These are phyloP conservation scores for Tetrapyrgos nigripes DNA, from an alignment of 1,284 basidiomycete species.

Conservation along the genomic window DNA sequence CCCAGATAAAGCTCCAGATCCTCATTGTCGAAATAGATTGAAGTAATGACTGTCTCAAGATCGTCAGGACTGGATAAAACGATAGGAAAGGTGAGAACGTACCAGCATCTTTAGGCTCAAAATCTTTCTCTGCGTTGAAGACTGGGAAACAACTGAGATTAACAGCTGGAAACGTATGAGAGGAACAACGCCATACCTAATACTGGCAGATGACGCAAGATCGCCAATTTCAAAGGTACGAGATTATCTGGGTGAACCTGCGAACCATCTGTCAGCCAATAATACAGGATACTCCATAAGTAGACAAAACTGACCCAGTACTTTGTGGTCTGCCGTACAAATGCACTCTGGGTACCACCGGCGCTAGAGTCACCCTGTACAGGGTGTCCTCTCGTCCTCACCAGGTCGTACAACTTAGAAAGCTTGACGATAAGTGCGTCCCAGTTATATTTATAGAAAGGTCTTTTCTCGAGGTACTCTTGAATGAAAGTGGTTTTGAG, in stretches of 20 bases:
- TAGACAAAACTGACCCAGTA: slow-evolving; percentile 90
- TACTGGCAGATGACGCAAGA: slow-evolving; percentile 92
- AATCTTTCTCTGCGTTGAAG: slow-evolving; percentile 96
- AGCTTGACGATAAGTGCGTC: slow-evolving; percentile 96
- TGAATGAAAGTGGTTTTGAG: slow-evolving; percentile 82
- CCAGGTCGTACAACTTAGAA: slow-evolving; percentile 94
- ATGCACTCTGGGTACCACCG: slow-evolving; percentile 95
- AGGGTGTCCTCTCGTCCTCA: slow-evolving; percentile 94
- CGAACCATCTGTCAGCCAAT: neutral
- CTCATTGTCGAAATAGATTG: slow-evolving; percentile 94
- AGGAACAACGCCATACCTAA: slow-evolving; percentile 63
- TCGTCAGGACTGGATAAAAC: neutral
- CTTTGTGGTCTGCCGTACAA: slow-evolving; percentile 97
- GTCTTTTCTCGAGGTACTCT: slow-evolving; percentile 92
- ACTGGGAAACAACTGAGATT: slow-evolving; percentile 54
- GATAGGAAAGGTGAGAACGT: slow-evolving; percentile 20
- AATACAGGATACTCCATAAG: neutral
- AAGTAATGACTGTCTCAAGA: slow-evolving; percentile 71
- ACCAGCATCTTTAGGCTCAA: slow-evolving; percentile 89
- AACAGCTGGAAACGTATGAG: neutral
- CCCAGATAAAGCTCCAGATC: slow-evolving; percentile 98
- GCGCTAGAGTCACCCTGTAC: slow-evolving; percentile 93
- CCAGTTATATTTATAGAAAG: slow-evolving; percentile 96
- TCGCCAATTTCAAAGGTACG: slow-evolving; percentile 94
- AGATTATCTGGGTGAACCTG: slow-evolving; percentile 94